These are phyloP conservation scores for Rhodotorula sp. DNA, from an alignment of 1,284 basidiomycete species.

Conservation along the genomic window DNA sequence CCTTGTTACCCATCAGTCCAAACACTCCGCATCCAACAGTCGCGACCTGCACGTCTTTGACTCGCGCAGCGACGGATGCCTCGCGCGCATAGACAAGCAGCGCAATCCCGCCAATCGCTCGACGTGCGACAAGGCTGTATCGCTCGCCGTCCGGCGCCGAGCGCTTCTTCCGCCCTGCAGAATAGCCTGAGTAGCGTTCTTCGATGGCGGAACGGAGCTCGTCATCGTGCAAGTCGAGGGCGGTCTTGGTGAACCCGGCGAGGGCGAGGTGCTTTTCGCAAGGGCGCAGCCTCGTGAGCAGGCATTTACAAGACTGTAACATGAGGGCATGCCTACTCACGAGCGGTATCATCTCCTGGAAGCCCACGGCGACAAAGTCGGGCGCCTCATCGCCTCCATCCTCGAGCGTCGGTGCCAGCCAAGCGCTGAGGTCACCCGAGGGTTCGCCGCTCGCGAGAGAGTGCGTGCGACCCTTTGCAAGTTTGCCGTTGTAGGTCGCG, in stretches of 20 bases:
- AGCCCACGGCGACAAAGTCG: slow-evolving; percentile 83
- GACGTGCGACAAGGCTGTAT: slow-evolving; percentile 69
- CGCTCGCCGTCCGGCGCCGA: slow-evolving; percentile 36
- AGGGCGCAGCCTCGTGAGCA: slow-evolving; percentile 51
- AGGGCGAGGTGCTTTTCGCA: slow-evolving; percentile 45
- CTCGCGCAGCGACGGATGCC: slow-evolving; percentile 58
- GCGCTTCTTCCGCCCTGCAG: slow-evolving; percentile 56
- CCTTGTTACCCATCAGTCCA: slow-evolving; percentile 84
- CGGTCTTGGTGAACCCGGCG: slow-evolving; percentile 45
- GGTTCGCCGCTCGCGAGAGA: slow-evolving; percentile 21
- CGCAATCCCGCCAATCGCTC: slow-evolving; percentile 75
- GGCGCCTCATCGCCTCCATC: slow-evolving; percentile 50
- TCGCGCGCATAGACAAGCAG: slow-evolving; percentile 76
- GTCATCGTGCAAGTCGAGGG: slow-evolving; percentile 32
- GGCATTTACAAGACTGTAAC: slow-evolving; percentile 56
- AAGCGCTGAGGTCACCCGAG: slow-evolving; percentile 42
- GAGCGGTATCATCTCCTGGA: slow-evolving; percentile 82
- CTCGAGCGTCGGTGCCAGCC: slow-evolving; percentile 46
- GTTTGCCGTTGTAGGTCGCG: slow-evolving; percentile 49
- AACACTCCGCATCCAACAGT: slow-evolving; percentile 48
- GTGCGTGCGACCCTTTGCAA: slow-evolving; percentile 41
- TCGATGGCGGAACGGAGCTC: slow-evolving; percentile 29
- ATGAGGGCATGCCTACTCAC: slow-evolving; percentile 63
- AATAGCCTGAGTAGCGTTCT: slow-evolving; percentile 52
- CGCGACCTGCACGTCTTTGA: slow-evolving; percentile 58